A percentile compares a stretch with the other conserved stretches of the same genome.
Evolutionary conservation across 257 asterid genomes (phyloP).

Genomic region (Solanum rostratum): DNA sequence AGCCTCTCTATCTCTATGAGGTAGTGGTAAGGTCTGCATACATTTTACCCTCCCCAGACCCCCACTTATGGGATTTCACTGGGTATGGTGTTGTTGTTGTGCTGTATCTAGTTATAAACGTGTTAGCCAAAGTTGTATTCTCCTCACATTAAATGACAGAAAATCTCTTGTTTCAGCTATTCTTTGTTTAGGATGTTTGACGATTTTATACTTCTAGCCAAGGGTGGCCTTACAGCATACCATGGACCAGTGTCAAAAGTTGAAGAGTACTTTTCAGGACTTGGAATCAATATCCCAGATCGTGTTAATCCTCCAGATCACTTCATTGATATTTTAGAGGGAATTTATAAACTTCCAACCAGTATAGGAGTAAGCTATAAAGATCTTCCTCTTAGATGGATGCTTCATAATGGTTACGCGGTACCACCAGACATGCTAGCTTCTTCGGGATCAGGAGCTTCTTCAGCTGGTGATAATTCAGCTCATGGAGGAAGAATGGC

Average conservation of each 20-base stretch:
- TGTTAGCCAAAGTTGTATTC: background rate
- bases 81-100: too few relatives aligned
- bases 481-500: constrained; percentile 23
- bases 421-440: constrained; percentile 62
- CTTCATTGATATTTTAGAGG: constrained; percentile 84
- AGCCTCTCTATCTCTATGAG: too few relatives aligned
- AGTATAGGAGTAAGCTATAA: constrained; percentile 39
- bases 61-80: too few relatives aligned
- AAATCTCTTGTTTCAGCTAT: constrained; percentile 46
- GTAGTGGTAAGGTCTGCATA: too few relatives aligned
- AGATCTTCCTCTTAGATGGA: constrained; percentile 87
- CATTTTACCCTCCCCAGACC: too few relatives aligned
- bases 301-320: constrained; percentile 91
- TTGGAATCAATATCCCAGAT: constrained; percentile 64
- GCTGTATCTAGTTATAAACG: background rate
- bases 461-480: constrained; percentile 11
- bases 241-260: constrained; percentile 81
- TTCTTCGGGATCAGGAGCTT: constrained; percentile 15
- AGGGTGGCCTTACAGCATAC: constrained; percentile 80
- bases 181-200: constrained; percentile 83
- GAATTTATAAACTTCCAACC: constrained; percentile 52
- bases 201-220: constrained; percentile 85
- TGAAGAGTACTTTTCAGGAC: constrained; percentile 68
- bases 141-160: background rate
- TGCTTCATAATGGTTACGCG: constrained; percentile 69